Base-by-base conservation (phyloP, 2,329 filamentous ascomycete genomes). In the Rosellinia necatrix region DNA sequence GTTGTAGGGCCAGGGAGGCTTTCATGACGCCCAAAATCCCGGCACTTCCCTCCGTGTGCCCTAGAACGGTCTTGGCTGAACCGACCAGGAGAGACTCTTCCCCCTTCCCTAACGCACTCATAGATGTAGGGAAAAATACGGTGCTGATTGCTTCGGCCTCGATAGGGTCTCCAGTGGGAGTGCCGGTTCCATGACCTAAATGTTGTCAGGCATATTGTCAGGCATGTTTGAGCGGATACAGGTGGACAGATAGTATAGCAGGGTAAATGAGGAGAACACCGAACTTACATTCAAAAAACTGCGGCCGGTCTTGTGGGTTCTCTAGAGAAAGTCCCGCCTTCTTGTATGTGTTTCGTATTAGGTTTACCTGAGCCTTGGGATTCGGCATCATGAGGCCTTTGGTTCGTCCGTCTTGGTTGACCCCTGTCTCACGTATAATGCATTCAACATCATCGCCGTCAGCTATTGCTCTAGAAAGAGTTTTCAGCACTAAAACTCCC, bases 391-490 rank as follows among this genome's bases (percentile, higher is more conserved):
- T 67, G 1, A 64, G 29, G 0, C 66, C 66, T 4, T 25, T 15
- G 0, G 64, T 67, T 9, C 54, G 19, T 2, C 64, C 65, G 21
- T 66, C 61, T 27, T 65, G 62, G 19, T 65, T 67, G 12, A 58
- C 19, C 1, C 66, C 71, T 0, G 69, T 68, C 49, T 69, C 64
- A 17, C 67, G 66, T 51, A 75, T 70, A 12, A 75, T 63, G 13
- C 69, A 70, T 15, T 71, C 63, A 27, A 75, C 69, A 6, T 62
- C 50, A 46, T 75, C 73, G 10, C 65, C 64, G 38, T 73, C 72
- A 3, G 57, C 52, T 0, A 72, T 25, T 0, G 73, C 72, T 27
- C 65, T 58, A 9, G 58, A 60, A 1, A 75, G 66, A 1, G 64
- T 66, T 53, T 75, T 75, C 13, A 75, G n/a, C 1, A 54, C 44